Conservation (phyloP, 2,329 filamentous ascomycete genomes). For the Colletotrichum cuscutae region DNA sequence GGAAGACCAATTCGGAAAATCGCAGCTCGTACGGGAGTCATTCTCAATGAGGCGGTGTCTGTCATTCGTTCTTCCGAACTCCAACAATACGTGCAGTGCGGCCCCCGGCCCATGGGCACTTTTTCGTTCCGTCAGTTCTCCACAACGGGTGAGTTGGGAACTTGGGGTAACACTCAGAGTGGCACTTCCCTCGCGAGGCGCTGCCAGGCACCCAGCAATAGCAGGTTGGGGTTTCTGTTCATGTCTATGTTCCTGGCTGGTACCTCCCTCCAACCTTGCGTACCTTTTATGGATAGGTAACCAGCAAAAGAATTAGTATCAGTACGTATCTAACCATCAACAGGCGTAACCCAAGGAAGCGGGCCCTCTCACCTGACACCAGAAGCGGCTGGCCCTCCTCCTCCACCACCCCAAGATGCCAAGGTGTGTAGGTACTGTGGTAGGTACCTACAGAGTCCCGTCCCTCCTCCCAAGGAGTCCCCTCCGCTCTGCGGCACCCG, state of each 20-base stretch:
- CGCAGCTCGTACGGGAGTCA: background rate
- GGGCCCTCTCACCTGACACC: slow-evolving; percentile 13
- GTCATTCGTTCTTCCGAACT: background rate
- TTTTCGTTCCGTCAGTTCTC: slow-evolving; percentile 1
- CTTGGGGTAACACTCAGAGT: slow-evolving; percentile 21
- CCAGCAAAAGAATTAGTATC: background rate
- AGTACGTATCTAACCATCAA: background rate
- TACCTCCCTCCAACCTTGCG: background rate
- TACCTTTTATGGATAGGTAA: no score
- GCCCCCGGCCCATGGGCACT: background rate
- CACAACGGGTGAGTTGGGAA: slow-evolving; percentile 6
- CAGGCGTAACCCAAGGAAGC: background rate
- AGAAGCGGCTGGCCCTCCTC: background rate
- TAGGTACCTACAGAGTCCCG: no score
- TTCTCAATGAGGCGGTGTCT: background rate
- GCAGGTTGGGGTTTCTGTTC: background rate
- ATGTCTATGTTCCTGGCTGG: background rate
- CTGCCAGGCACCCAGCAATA: slow-evolving; percentile 18
- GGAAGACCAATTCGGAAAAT: background rate
- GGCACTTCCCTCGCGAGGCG: background rate
- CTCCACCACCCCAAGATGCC: no score
- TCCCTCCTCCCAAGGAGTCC: no score
- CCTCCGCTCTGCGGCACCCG: background rate
- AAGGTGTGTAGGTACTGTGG: no score
- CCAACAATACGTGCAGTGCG: background rate